Evolutionary conservation across 2,329 filamentous ascomycete genomes (phyloP).

Genomic region (Xylariaceae sp.): DNA sequence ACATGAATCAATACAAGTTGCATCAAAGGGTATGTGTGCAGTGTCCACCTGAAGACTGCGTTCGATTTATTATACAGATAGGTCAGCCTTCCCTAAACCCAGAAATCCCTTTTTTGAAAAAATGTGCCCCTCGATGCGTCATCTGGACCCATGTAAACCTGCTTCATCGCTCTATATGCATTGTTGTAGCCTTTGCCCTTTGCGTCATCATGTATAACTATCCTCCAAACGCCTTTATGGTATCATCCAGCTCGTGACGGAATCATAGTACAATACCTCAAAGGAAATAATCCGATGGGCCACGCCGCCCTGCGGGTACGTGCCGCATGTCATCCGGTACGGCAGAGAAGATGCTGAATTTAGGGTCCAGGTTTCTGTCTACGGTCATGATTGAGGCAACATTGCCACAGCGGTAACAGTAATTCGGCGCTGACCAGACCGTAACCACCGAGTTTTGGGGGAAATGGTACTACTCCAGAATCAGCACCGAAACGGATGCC

Average conservation of each 20-base stretch:
- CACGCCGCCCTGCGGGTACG: conserved; percentile 66
- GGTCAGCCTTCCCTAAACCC: conserved; percentile 1
- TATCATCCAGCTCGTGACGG: conserved; percentile 29
- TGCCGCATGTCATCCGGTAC: conserved; percentile 83
- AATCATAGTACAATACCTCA: conserved; percentile 35
- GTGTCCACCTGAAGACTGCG: conserved; percentile 5
- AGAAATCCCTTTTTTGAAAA: conserved; percentile 7
- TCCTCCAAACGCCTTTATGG: conserved; percentile 26
- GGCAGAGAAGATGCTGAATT: conserved; percentile 87
- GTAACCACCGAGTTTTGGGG: conserved; percentile 92
- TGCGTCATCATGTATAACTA: conserved; percentile 16
- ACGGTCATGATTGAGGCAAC: conserved; percentile 96
- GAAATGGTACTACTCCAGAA: conserved; percentile 70
- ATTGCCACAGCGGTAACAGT: conserved; percentile 93
- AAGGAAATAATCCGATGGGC: conserved; percentile 68
- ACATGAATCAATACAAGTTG: background rate
- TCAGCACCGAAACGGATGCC: conserved; percentile 26
- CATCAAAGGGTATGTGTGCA: conserved; percentile 3
- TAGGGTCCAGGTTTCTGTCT: conserved; percentile 76
- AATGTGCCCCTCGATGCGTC: conserved; percentile 9
- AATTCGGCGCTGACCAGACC: conserved; percentile 96
- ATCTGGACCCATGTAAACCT: background rate
- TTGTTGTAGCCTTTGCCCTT: conserved; percentile 7
- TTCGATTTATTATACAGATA: conserved; percentile 19
- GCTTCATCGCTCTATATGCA: conserved; percentile 19